A percentile compares a stretch with the other conserved stretches of the same genome.
Conservation (phyloP, 1,284 basidiomycete species). For the Ustilago sp. region DNA sequence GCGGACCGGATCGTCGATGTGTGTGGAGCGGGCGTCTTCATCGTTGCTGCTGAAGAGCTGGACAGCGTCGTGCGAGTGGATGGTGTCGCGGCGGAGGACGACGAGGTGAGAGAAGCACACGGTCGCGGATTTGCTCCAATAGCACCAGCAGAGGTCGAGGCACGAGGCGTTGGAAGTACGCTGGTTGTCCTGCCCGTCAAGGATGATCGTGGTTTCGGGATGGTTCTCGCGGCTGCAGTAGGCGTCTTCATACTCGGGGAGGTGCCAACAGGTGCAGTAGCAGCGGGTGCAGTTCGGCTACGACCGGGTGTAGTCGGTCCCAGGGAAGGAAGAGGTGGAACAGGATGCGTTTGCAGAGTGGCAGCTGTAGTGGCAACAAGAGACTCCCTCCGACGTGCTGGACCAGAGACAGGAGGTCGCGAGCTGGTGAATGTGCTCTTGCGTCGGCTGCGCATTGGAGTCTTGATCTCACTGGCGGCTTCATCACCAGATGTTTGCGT, state of each 20-base stretch:
- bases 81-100: not conserved
- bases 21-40: conserved; percentile 6
- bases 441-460: conserved; percentile 39
- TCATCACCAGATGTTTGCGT: not conserved
- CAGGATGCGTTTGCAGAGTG: conserved; percentile 20
- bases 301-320: conserved; percentile 29
- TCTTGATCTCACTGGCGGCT: conserved; percentile 21
- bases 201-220: conserved; percentile 26
- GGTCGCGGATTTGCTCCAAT: conserved; percentile 19
- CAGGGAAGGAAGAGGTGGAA: conserved; percentile 31
- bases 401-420: conserved; percentile 42
- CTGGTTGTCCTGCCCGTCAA: conserved; percentile 17
- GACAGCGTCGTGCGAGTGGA: not conserved
- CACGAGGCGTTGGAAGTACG: conserved; percentile 19
- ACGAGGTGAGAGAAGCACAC: conserved; percentile 24
- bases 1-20: conserved; percentile 21
- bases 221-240: conserved; percentile 16
- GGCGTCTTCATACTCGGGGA: conserved; percentile 32
- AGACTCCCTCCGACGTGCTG: conserved; percentile 31
- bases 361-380: conserved; percentile 25
- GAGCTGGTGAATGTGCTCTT: conserved; percentile 44
- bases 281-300: not conserved
- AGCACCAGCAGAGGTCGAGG: conserved; percentile 10
- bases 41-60: not conserved
- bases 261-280: conserved; percentile 4